phyloP scores from a whole-genome alignment of 108 stramenopile genomes.

The Nitzschia sp. region DNA sequence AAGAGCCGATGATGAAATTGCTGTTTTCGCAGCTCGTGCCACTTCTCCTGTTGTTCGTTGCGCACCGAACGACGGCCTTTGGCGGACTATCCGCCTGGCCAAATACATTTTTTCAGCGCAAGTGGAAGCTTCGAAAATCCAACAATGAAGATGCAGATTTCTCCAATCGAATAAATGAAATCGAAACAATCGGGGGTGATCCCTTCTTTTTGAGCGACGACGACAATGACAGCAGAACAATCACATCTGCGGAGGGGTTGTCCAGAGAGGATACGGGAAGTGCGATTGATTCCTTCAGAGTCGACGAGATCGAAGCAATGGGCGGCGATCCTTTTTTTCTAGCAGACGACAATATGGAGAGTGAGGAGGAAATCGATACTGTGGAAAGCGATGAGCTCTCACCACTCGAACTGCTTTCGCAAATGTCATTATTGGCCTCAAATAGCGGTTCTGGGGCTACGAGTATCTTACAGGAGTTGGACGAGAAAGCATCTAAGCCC shows the following conservation, averaged over 20 bases:
- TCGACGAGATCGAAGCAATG: slow-evolving; percentile 24
- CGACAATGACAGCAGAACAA: background rate
- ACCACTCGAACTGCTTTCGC: background rate
- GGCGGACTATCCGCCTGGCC: too few relatives aligned
- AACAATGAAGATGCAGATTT: too few relatives aligned
- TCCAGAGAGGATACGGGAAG: background rate
- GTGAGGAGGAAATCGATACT: background rate
- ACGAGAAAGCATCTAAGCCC: too few relatives aligned
- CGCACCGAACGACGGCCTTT: too few relatives aligned
- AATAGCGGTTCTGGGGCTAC: background rate
- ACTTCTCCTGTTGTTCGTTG: too few relatives aligned
- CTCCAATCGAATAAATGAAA: too few relatives aligned
- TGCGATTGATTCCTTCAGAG: background rate
- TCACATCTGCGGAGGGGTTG: background rate
- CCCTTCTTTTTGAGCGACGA: slow-evolving; percentile 8
- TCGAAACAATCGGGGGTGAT: slow-evolving; percentile 42
- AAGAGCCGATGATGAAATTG: too few relatives aligned
- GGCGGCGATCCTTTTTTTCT: slow-evolving; percentile 34
- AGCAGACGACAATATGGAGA: background rate
- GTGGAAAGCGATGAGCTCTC: background rate
- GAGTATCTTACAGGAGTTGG: background rate
- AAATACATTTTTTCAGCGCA: too few relatives aligned
- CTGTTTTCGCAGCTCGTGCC: too few relatives aligned
- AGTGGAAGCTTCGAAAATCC: too few relatives aligned
- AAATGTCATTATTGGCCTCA: background rate